phyloP scores from a whole-genome alignment of 1,284 basidiomycete genomes.

The Mycena sp. region DNA sequence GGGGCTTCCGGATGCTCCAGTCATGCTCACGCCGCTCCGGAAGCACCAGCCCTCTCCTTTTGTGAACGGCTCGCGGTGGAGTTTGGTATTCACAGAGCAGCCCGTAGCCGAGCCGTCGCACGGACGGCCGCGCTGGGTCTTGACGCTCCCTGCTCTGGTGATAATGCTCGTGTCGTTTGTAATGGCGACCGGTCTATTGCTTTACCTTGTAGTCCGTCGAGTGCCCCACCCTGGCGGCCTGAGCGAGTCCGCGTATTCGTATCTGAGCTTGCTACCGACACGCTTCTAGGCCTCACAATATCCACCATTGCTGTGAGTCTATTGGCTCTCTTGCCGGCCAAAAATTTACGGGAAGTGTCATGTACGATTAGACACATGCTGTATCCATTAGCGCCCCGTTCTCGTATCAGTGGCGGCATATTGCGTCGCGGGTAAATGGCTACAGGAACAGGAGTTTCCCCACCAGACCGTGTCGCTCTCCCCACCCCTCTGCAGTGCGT shows the following conservation, averaged over 20 bases:
- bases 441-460: conserved; percentile 24
- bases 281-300: conserved; percentile 22
- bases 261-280: not conserved
- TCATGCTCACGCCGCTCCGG: conserved; percentile 22
- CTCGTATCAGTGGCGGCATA: conserved; percentile 25
- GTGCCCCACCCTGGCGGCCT: not conserved
- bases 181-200: conserved; percentile 22
- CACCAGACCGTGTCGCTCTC: conserved; percentile 3
- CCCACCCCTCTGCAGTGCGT: conserved; percentile 27
- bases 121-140: conserved; percentile 16
- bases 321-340: not conserved
- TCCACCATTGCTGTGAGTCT: conserved; percentile 25
- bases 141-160: conserved; percentile 20
- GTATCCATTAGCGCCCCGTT: conserved; percentile 24
- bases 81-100: conserved; percentile 16
- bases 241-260: conserved; percentile 12
- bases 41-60: conserved; percentile 22
- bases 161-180: conserved; percentile 16
- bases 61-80: conserved; percentile 10
- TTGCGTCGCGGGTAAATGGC: conserved; percentile 28
- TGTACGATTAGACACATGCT: conserved; percentile 20
- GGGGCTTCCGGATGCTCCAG: conserved; percentile 20
- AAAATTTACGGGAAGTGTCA: not conserved
- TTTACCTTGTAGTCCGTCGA: conserved; percentile 14
- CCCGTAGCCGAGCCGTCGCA: conserved; percentile 1